Conservation (phyloP, 257 asterid genomes). For the Jacaranda copaia region DNA sequence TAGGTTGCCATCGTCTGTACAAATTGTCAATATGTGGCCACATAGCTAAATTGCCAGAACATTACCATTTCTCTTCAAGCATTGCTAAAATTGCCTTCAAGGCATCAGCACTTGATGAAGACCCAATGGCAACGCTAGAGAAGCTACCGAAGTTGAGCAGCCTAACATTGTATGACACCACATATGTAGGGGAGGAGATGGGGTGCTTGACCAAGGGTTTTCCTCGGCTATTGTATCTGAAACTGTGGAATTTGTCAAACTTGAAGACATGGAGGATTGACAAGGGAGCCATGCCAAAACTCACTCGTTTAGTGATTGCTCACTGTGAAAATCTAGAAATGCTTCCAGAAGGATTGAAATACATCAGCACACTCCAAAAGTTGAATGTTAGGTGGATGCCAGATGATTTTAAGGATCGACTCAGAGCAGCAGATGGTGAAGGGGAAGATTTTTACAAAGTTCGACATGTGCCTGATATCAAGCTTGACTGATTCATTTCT, state of each 20-base stretch:
- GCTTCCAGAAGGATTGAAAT: slow-evolving; percentile 48
- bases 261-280: slow-evolving; percentile 44
- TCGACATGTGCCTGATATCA: slow-evolving; percentile 44
- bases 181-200: slow-evolving; percentile 49
- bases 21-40: slow-evolving; percentile 40
- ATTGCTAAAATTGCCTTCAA: slow-evolving; percentile 48
- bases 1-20: slow-evolving; percentile 43
- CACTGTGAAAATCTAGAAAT: slow-evolving; percentile 43
- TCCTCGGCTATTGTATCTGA: slow-evolving; percentile 47
- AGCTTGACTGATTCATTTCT: slow-evolving; percentile 42
- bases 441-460: slow-evolving; percentile 51
- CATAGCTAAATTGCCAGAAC: slow-evolving; percentile 43
- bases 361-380: slow-evolving; percentile 44
- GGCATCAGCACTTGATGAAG: slow-evolving; percentile 43
- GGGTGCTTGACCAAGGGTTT: slow-evolving; percentile 46
- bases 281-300: slow-evolving; percentile 49
- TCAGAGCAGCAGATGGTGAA: slow-evolving; percentile 36
- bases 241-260: slow-evolving; percentile 41
- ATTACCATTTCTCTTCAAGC: slow-evolving; percentile 45
- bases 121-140: slow-evolving; percentile 51
- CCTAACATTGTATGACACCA: slow-evolving; percentile 37
- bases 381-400: slow-evolving; percentile 48
- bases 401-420: slow-evolving; percentile 42
- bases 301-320: slow-evolving; percentile 43
- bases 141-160: slow-evolving; percentile 50